phyloP scores from a whole-genome alignment of 371 early-diverging fungal genomes.

The Mortierella sp. region DNA sequence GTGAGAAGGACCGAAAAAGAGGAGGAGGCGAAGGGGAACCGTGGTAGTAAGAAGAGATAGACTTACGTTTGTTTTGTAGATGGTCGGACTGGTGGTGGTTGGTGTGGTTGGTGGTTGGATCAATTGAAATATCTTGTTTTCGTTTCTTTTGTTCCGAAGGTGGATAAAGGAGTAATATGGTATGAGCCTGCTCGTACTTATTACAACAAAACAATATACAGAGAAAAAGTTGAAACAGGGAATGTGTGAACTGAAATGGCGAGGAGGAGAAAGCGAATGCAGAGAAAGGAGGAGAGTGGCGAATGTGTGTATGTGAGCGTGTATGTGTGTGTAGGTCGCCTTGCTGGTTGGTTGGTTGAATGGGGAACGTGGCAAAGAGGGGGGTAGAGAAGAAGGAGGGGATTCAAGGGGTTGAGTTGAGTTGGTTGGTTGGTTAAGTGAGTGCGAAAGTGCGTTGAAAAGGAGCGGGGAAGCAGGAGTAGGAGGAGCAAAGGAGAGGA shows the following conservation, averaged over 20 bases:
- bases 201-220: background rate
- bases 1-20: background rate
- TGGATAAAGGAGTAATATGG: background rate
- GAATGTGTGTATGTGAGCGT: background rate
- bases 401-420: background rate
- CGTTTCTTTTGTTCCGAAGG: background rate
- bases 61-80: conserved; percentile 1
- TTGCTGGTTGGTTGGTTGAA: background rate
- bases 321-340: background rate
- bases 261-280: background rate
- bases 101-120: background rate
- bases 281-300: background rate
- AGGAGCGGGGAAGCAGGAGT: background rate
- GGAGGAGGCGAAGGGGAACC: too few relatives aligned
- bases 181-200: conserved; percentile 11
- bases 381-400: background rate
- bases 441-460: too few relatives aligned
- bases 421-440: background rate
- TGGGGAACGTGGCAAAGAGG: background rate
- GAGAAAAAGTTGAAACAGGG: background rate
- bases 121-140: background rate
- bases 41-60: too few relatives aligned
- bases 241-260: background rate
- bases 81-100: background rate
- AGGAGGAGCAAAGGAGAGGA: too few relatives aligned